These are phyloP conservation scores for Arabidopsis hybrid DNA, from an alignment of 441 rosid genomes.

Conservation along the genomic window DNA sequence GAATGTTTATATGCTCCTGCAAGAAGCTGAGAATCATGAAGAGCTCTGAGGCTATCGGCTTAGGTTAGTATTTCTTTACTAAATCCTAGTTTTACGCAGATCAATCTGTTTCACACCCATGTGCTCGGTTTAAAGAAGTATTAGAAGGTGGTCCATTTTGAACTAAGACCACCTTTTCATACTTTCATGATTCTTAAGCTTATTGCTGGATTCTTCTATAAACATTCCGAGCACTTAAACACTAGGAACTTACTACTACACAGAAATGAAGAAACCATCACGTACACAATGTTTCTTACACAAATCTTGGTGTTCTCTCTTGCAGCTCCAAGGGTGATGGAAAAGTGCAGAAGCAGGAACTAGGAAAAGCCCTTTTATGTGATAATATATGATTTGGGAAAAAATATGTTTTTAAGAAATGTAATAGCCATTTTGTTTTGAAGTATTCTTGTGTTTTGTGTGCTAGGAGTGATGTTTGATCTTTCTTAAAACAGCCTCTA, in stretches of 20 bases:
- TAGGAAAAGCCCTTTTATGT: conserved; percentile 31
- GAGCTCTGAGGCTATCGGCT: conserved; percentile 78
- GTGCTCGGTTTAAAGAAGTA: conserved; percentile 1
- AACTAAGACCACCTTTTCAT: neutral
- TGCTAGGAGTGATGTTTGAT: conserved; percentile 36
- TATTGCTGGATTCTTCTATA: neutral
- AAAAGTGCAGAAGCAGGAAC: conserved; percentile 65
- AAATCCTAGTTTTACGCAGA: conserved; percentile 4
- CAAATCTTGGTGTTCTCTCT: conserved; percentile 9
- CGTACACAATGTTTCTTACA: conserved; percentile 14
- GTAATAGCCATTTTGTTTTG: conserved; percentile 42
- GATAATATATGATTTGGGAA: conserved; percentile 20
- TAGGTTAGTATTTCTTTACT: conserved; percentile 52
- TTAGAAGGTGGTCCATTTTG: conserved; percentile 1
- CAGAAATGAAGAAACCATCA: conserved; percentile 17
- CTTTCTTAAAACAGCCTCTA: conserved; percentile 38
- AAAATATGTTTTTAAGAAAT: conserved; percentile 32
- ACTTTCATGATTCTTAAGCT: conserved; percentile 2
- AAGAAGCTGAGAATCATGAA: conserved; percentile 80
- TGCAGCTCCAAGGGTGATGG: conserved; percentile 85
- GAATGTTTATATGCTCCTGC: conserved; percentile 74
- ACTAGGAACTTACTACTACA: neutral
- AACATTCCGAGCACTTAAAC: conserved; percentile 16
- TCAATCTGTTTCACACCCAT: conserved; percentile 6
- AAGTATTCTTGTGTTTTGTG: conserved; percentile 40